Base-by-base conservation (phyloP, 768 basidiomycete genomes). In the Suillus cothurnatus region DNA sequence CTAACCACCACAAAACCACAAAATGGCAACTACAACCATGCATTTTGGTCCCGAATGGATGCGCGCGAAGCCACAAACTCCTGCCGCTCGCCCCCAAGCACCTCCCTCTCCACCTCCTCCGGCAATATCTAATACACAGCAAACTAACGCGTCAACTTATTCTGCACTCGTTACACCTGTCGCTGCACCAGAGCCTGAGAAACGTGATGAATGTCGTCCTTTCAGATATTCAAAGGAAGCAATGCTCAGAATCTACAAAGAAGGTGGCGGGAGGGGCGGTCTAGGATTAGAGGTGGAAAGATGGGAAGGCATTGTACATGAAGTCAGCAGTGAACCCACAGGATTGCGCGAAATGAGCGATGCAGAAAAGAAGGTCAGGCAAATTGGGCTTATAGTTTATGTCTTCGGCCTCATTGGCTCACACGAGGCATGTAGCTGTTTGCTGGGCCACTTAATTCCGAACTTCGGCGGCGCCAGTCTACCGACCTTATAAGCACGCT, bases 31-130 rank as follows among this genome's bases (percentile, higher is more conserved):
- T 68, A 82, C 84, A 32, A 89, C 91, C 14, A 91, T 94, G 87
- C 93, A 94, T 76, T 94, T 94, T 82, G 93, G 92, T 72, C 93
- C 93, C 56, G 93, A 94, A 79, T 94, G 93, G 93, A 94, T 94
- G 93, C 88, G 93, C 72, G 85, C 88, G 69, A 93, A 93, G 80
- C 86, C 85, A 67, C 85, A 86, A 64, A 77, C 83, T 55, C 76
- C 84, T 53, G 26, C 50, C 17, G 73, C 83, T 67, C 86, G 83
- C 72, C 77, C 81, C 50, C 88, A 82, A 68, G 81, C 76, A 61
- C 84, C 86, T 59, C 83, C 90, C 19, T 84, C 91, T 2, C 86
- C 90, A 31, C 89, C 89, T 34, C 85, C 85, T 45, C 64, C 65
- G 73, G 32, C 69, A 75, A 38, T 76, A 75, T 69, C 74, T 73